Conservation (phyloP, 2,329 filamentous ascomycete genomes). For the Albifimbria verrucaria region DNA sequence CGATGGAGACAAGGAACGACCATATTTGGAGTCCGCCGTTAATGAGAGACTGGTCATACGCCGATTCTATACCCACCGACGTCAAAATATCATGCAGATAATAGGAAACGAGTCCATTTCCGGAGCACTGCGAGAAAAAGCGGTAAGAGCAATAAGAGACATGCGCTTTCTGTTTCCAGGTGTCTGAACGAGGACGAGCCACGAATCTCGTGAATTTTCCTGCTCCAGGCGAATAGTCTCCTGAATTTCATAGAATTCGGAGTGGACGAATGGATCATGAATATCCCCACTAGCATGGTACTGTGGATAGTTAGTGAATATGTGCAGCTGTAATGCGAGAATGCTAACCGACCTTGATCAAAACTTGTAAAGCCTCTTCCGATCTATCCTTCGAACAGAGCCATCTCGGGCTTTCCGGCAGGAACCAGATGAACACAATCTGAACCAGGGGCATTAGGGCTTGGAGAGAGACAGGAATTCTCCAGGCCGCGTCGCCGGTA, state of each 20-base stretch:
- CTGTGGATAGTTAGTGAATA: background rate
- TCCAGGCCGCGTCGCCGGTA: too few relatives aligned
- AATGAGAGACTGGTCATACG: slow-evolving; percentile 28
- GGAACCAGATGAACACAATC: too few relatives aligned
- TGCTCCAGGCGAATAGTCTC: background rate
- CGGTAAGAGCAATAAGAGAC: background rate
- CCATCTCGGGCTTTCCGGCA: too few relatives aligned
- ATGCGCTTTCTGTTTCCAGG: background rate
- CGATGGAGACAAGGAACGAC: slow-evolving; percentile 34
- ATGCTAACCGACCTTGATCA: background rate
- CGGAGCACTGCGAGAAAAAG: background rate
- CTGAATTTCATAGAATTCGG: background rate
- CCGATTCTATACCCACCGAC: slow-evolving; percentile 34
- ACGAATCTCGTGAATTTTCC: background rate
- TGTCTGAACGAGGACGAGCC: background rate
- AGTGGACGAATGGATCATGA: background rate
- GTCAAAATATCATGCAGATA: slow-evolving; percentile 35
- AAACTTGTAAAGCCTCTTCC: background rate
- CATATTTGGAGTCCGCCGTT: slow-evolving; percentile 29
- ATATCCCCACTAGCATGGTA: background rate
- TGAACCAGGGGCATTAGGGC: too few relatives aligned
- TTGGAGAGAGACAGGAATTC: too few relatives aligned
- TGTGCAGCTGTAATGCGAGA: background rate
- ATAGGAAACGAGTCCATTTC: slow-evolving; percentile 15
- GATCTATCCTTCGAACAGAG: too few relatives aligned